phyloP scores from a whole-genome alignment of 148 eudicot species.

The Rhododendron simsii region DNA sequence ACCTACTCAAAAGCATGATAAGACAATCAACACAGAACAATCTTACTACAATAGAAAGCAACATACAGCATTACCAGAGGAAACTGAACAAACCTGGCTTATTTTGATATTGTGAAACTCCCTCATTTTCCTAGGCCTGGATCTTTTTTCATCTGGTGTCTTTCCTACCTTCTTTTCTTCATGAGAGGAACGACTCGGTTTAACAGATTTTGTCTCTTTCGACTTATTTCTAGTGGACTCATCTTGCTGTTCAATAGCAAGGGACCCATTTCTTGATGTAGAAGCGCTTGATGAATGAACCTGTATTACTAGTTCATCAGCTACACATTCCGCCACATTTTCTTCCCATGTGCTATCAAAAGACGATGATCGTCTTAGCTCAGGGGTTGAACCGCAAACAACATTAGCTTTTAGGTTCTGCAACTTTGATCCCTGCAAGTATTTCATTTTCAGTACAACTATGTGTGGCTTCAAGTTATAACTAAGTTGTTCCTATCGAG shows the following conservation, averaged over 20 bases:
- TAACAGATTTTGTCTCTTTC: constrained; percentile 56
- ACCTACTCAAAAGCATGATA: constrained; percentile 46
- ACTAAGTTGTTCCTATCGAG: neutral
- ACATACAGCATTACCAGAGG: neutral
- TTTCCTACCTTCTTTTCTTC: constrained; percentile 90
- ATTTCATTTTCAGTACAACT: neutral
- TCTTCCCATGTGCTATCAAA: constrained; percentile 92
- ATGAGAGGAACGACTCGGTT: constrained; percentile 81
- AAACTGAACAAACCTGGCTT: constrained; percentile 69
- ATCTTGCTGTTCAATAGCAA: constrained; percentile 58
- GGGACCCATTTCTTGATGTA: constrained; percentile 36
- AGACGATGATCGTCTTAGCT: constrained; percentile 84
- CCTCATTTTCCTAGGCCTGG: constrained; percentile 75
- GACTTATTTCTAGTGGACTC: constrained; percentile 56
- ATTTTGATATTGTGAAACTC: constrained; percentile 94
- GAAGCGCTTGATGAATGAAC: constrained; percentile 48
- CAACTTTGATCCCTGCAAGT: constrained; percentile 50
- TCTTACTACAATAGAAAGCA: neutral
- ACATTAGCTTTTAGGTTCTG: constrained; percentile 44
- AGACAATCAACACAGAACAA: constrained; percentile 10
- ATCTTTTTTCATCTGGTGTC: constrained; percentile 64
- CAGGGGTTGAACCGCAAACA: constrained; percentile 42
- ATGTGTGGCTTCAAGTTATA: neutral
- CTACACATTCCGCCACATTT: constrained; percentile 80
- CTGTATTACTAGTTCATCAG: constrained; percentile 74